Evolutionary conservation across 2,329 filamentous ascomycete species (phyloP), one percentile per base, ranked within the genome.

Genomic region (Sclerotinia spermophila): DNA sequence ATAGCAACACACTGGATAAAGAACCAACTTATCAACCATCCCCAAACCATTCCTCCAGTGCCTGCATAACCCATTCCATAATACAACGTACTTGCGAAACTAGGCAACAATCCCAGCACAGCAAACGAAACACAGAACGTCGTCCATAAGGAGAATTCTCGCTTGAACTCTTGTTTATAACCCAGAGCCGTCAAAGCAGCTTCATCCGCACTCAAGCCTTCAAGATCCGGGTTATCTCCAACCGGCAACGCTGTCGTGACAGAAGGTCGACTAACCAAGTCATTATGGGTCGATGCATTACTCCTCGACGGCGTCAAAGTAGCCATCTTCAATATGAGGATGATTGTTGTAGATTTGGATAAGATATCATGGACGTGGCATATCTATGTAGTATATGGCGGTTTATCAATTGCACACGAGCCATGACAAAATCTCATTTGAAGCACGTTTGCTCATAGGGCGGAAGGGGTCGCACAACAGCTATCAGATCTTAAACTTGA

Each of bases 111-210:
- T 1, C 91, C 91, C 69, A 93, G 82, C 17, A 93, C 90, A 10
- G 91, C 90, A 78, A 93, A 93, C 69, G 86, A 89, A 55, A 93
- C 90, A 74, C 89, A 91, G 78, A 93, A 93, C 0, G 89, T 91
- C 8, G 90, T 91, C 86, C 90, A 93, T 21, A 92, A 82, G 2
- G 86, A 89, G 78, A 93, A 92, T 76, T 93, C 90, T 76, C 91
- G 84, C 81, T 83, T 83, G 77, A 83, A 84, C 71, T 84, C 83
- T 69, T 84, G 83, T 75, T 83, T 84, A 75, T 85, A 86, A 62
- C 89, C 89, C 35, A 91, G 82, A 1, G 88, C 85, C 2, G 86
- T 87, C 7, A 91, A 82, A 1, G 85, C 85, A 69, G 89, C 87
- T 74, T 90, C 88, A 76, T 90, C 89, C 6, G 82, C 80, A 55